Evolutionary conservation across 345 rosid genomes (phyloP), one percentile per base, ranked within the genome.

Genomic region (Corymbia maculata): DNA sequence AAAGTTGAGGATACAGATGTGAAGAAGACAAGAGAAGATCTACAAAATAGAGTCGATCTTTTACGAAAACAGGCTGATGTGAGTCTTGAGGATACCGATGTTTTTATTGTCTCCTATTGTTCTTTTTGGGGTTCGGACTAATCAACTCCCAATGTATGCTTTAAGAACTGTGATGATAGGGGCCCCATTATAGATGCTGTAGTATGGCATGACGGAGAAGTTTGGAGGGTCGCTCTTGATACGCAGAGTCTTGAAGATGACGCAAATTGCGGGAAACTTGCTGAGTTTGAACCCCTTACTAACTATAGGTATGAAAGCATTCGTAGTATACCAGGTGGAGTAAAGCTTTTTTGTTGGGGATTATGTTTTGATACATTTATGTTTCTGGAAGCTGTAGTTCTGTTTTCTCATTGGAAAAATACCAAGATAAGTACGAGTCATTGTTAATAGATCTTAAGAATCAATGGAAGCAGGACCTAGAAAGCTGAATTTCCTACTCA

Each of bases 181-280:
- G 99, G 99, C 85, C 99, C 99, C 91, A 91, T 95, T 86, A 94
- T 98, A 88, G 99, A 98, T 89, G 98, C 98, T 92, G 97, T 96
- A 90, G 98, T 95, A 59, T 98, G 99, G 99, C 93, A 98, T 91
- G 99, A 98, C 89, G 99, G 98, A 80, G 97, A 96, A 89, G 91
- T 94, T 57, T 98, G 99, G 99, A 95, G 99, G 93, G 98, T 89
- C 90, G 99, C 99, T 85, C 96, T 98, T 90, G 99, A 98, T 90
- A 97, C 98, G 13, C 99, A 95, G 88, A 96, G 93, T 90, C 94
- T 98, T 80, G 99, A 95, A 93, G 95, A 96, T 91, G 95, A 93
- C 91, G 92, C 95, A 89, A 94, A 94, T 85, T 87, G 93, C 88
- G 99, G 99, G 90, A 96, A 93, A 91, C 97, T 98, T 59, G 95